Percentiles rank a stretch among this genome's conserved stretches.
Evolutionary conservation across 2,329 filamentous ascomycete species (phyloP).

Genomic region (Phyllosticta paracitricarpa): DNA sequence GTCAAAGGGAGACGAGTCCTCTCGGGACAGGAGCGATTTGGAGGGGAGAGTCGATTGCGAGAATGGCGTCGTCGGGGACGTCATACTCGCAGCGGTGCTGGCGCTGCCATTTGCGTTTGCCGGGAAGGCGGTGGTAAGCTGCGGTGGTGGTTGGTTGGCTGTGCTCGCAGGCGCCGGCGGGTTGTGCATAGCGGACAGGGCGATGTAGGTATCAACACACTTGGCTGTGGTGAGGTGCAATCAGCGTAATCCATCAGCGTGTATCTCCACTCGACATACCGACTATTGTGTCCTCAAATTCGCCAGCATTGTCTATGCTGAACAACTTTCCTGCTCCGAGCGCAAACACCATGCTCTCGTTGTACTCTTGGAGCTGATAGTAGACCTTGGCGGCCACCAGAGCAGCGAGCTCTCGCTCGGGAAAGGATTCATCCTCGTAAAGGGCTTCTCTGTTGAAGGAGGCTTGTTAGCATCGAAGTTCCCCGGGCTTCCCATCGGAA

Average conservation of each 20-base stretch:
- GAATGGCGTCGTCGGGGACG: conserved; percentile 89
- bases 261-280: conserved; percentile 37
- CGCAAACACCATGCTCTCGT: conserved; percentile 98
- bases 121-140: conserved; percentile 72
- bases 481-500: conserved; percentile 7
- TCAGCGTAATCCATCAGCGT: not conserved
- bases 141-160: conserved; percentile 46
- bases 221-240: conserved; percentile 46
- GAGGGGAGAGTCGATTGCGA: conserved; percentile 87
- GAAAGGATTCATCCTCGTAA: conserved; percentile 92
- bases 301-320: conserved; percentile 79
- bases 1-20: conserved; percentile 55
- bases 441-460: conserved; percentile 66
- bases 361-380: conserved; percentile 97
- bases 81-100: conserved; percentile 55
- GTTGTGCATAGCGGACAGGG: conserved; percentile 56
- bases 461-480: conserved; percentile 4
- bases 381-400: conserved; percentile 96
- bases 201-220: conserved; percentile 96
- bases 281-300: conserved; percentile 98
- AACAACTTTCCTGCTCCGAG: conserved; percentile 91
- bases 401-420: conserved; percentile 86
- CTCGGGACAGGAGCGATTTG: conserved; percentile 87
- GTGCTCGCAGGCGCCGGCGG: conserved; percentile 40
- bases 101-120: conserved; percentile 54